Base-by-base conservation (phyloP, 441 rosid species). In the Manihot esculenta region DNA sequence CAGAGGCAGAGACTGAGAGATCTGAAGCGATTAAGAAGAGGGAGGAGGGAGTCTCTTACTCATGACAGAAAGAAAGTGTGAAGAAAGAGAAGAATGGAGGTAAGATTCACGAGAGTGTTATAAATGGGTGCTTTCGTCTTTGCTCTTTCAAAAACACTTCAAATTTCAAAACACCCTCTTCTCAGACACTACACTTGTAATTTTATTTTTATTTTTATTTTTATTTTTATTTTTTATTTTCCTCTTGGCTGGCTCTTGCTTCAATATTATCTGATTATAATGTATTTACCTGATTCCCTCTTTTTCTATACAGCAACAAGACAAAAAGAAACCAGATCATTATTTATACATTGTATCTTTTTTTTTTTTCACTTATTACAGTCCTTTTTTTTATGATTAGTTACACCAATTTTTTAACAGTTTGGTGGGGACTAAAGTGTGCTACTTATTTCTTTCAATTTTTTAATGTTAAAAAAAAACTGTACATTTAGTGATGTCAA, bases 81-180 rank as follows among this genome's bases (percentile, higher is more conserved):
- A 23, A 42, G 48, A 44, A 41, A 44, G 62, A 55, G 51, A 50
- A 12, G 50, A 17, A 18, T 17, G 59, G 1, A 1, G 56, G 68
- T n/a, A 27, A 66, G 62, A 51, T 55, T 66, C 76, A 73, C 76
- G 72, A 67, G 71, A 66, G 26, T 50, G 48, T 17, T 51, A 66
- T 73, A 49, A 73, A 73, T 73, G 72, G 64, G 20, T 27, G 30
- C 18, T 33, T 15, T 50, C 57, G 12, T 55, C 42, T 68, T 7
- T 21, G 9, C 3, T 15, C 21, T 21, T 15, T 15, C 54, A 21
- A 7, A 38, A 38, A 38, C 42, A 38, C 62, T 68, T 68, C 63
- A 68, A 68, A 68, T 59, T 60, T 60, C 58, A 49, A 48, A 59
- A 45, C 17, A 14, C 17, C 49, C 17, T 45, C 3, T 4, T 15